Evolutionary conservation across 2,329 filamentous ascomycete species (phyloP).

Genomic region (Nannizziopsis arthrosporioides): DNA sequence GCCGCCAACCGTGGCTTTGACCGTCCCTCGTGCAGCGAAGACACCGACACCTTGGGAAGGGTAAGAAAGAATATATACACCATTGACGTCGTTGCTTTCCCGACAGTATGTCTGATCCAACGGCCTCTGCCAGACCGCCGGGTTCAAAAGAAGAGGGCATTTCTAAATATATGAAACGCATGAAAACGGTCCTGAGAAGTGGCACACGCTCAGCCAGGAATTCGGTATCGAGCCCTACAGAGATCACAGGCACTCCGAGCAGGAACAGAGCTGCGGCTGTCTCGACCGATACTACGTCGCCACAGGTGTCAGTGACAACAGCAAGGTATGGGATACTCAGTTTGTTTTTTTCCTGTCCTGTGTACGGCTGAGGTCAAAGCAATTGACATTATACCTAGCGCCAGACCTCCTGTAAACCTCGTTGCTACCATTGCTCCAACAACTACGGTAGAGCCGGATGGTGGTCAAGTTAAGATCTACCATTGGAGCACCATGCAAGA

Average conservation of each 20-base stretch:
- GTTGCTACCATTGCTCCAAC: conserved; percentile 9
- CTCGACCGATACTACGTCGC: background rate
- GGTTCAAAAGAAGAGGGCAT: conserved; percentile 23
- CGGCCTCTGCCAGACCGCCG: conserved; percentile 10
- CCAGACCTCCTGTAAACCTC: background rate
- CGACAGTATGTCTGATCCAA: conserved; percentile 12
- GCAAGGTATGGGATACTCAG: too few species aligned
- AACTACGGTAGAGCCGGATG: conserved; percentile 12
- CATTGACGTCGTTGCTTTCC: conserved; percentile 2
- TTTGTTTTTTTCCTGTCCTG: too few species aligned
- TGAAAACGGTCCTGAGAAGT: conserved; percentile 28
- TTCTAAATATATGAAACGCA: conserved; percentile 30
- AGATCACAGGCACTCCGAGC: conserved; percentile 15
- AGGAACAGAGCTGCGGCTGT: conserved; percentile 16
- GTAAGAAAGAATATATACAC: conserved; percentile 2
- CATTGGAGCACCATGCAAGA: conserved; percentile 32
- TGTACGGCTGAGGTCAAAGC: background rate
- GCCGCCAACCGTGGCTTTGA: conserved; percentile 4
- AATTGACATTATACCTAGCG: background rate
- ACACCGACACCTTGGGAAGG: background rate
- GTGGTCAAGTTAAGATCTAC: conserved; percentile 15
- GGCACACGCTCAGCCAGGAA: conserved; percentile 23
- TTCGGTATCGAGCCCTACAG: conserved; percentile 18
- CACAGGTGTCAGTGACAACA: conserved; percentile 1
- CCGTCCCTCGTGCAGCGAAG: conserved; percentile 3